Base-by-base conservation (phyloP, 1,284 basidiomycete genomes). In the Leccinum proliferum region DNA sequence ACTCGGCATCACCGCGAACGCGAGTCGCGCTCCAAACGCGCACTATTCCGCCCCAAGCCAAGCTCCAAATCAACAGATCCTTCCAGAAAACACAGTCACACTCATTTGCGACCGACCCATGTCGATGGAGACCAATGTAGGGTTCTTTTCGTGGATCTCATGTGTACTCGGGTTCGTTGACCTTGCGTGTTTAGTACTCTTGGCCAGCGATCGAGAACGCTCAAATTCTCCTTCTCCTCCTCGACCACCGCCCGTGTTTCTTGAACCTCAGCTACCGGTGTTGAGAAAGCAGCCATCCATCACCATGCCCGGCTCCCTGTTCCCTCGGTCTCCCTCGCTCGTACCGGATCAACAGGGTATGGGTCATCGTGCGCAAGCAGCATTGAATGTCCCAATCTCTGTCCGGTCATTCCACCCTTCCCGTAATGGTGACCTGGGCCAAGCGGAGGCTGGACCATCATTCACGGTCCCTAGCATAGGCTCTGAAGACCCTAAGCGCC, bases 251-350 rank as follows among this genome's bases (percentile, higher is more conserved):
- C 4, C 68, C 32, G 68, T 73, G 2, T 66, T 76, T 35, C 71
- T 71, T 5, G 73, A 76, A 1, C 73, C 74, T 7, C 76, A 75
- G 0, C 66, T 67, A 21, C 76, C 41, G 69, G 75, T 50, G 67
- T 70, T 66, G 60, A 73, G 64, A 53, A 79, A 79, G 55, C 74
- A 77, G n/a, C 74, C 76, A 2, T 83, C 83, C 1, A 68, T 81
- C 2, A 87, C 84, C 1, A 92, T 92, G 89, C 90, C 89, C n/a
- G 90, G 89, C 10, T 83, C 89, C 1, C 80, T 92, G 7, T 89
- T 85, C 69, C 84, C 88, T 8, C 84, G 88, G 5, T 89, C 89
- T 0, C 79, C 83, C 0, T 90, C 89, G 18, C 76, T 86, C 12
- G 75, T 83, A 41, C 85, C 86, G 2, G 80, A 83, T n/a, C 72